Evolutionary conservation across 1,139 yeast genomes (phyloP).

Genomic region (Debaryomyces subglobosus): DNA sequence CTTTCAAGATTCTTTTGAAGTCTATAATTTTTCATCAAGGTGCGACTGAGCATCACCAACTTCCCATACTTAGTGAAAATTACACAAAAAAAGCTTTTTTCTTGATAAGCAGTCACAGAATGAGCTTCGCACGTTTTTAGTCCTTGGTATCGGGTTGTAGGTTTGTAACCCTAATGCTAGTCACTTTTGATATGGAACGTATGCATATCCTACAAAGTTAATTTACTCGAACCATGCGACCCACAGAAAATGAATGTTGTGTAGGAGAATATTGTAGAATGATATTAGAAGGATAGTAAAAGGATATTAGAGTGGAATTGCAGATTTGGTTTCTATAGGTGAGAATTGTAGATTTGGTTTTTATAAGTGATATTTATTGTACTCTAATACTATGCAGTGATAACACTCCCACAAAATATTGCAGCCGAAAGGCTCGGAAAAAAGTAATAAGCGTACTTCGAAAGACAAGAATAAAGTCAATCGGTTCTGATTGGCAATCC

Average conservation of each 20-base stretch:
- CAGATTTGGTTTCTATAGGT: background rate
- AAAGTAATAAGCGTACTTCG: too few relatives aligned
- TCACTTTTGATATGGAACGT: background rate
- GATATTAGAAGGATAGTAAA: too few relatives aligned
- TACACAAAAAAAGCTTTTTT: slow-evolving; percentile 6
- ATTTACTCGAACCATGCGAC: background rate
- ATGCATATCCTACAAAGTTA: background rate
- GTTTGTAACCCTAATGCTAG: background rate
- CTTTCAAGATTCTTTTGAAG: slow-evolving; percentile 6
- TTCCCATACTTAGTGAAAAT: slow-evolving; percentile 5
- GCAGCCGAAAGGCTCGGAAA: background rate
- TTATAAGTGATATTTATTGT: background rate
- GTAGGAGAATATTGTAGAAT: too few relatives aligned
- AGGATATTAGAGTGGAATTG: too few relatives aligned
- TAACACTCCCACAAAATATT: background rate
- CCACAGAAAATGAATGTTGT: too few relatives aligned
- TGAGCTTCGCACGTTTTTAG: background rate
- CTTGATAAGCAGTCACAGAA: background rate
- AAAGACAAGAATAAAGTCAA: background rate
- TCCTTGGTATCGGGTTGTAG: background rate
- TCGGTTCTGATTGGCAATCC: slow-evolving; percentile 14
- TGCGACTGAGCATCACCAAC: slow-evolving; percentile 4
- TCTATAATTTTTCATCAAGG: slow-evolving; percentile 10
- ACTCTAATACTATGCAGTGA: background rate
- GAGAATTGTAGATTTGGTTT: background rate